phyloP scores from a whole-genome alignment of 1,139 yeast genomes.

The Ashbya aceris region DNA sequence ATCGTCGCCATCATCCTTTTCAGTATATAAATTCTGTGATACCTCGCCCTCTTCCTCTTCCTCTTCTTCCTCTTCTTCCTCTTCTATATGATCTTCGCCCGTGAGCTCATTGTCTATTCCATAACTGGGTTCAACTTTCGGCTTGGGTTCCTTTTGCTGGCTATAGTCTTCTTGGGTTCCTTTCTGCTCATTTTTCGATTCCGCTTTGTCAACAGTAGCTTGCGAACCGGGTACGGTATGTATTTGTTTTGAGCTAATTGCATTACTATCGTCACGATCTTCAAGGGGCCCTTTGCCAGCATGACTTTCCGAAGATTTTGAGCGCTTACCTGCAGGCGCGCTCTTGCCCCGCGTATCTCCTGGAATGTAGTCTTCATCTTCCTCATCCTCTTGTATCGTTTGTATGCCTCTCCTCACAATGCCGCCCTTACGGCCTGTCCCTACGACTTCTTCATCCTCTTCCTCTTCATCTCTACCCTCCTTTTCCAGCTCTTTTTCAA shows the following conservation, averaged over 20 bases:
- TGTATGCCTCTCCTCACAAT: slow-evolving; percentile 28
- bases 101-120: slow-evolving; percentile 5
- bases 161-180: slow-evolving; percentile 3
- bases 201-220: not conserved
- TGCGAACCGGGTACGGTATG: not conserved
- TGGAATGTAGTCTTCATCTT: slow-evolving; percentile 1
- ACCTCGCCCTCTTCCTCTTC: slow-evolving; percentile 29
- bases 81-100: slow-evolving; percentile 8
- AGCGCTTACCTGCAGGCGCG: no score
- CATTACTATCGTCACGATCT: not conserved
- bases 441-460: slow-evolving; percentile 24
- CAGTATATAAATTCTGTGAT: slow-evolving; percentile 27
- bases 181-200: slow-evolving; percentile 1
- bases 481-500: slow-evolving; percentile 71
- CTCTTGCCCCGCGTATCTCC: not conserved
- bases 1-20: slow-evolving; percentile 46
- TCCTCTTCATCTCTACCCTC: slow-evolving; percentile 20
- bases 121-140: slow-evolving; percentile 2
- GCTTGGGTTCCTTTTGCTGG: not conserved
- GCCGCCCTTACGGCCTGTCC: slow-evolving; percentile 29
- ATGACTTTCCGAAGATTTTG: not conserved
- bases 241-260: not conserved
- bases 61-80: slow-evolving; percentile 23
- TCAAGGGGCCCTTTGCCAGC: not conserved
- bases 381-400: slow-evolving; percentile 11